Evolutionary conservation across 2,329 filamentous ascomycete genomes (phyloP).

Genomic region (Fusarium beomiforme): DNA sequence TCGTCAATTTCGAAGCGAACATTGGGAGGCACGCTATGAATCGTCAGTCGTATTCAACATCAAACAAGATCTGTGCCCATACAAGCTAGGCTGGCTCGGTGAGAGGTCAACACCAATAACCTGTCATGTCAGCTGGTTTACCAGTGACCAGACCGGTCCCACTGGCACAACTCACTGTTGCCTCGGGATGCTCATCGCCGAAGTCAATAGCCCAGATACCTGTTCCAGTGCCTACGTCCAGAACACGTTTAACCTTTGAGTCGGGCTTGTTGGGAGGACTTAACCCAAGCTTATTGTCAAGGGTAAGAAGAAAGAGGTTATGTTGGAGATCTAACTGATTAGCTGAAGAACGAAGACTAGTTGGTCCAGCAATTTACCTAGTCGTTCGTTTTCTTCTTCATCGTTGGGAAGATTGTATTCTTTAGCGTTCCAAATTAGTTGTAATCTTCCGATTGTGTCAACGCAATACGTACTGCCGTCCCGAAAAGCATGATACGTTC

Average conservation of each 20-base stretch:
- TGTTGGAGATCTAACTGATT: neutral
- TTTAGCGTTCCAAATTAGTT: neutral
- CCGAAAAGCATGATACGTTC: slow-evolving; percentile 17
- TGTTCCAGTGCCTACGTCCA: slow-evolving; percentile 17
- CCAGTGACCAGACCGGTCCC: rapidly evolving
- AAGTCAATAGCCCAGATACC: slow-evolving; percentile 23
- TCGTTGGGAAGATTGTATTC: slow-evolving; percentile 23
- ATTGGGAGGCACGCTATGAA: slow-evolving; percentile 1
- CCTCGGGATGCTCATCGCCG: slow-evolving; percentile 8
- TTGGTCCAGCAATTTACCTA: neutral
- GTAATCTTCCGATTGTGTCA: rapidly evolving
- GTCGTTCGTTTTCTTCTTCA: slow-evolving; percentile 6
- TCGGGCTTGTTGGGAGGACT: neutral
- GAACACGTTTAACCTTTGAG: slow-evolving; percentile 1
- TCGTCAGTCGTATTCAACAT: neutral
- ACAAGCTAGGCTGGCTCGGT: slow-evolving; percentile 15
- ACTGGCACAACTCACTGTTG: neutral
- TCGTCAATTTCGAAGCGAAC: slow-evolving; percentile 18
- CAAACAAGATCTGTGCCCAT: rapidly evolving
- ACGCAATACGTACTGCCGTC: slow-evolving; percentile 3
- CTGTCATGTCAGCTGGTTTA: neutral
- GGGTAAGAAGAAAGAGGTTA: slow-evolving; percentile 10
- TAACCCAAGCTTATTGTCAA: slow-evolving; percentile 15
- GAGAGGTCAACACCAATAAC: slow-evolving; percentile 20
- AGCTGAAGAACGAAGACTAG: no score